Base-by-base conservation (phyloP, 192 early-diverging fungal species). In the Phlyctochytrium planicorne region DNA sequence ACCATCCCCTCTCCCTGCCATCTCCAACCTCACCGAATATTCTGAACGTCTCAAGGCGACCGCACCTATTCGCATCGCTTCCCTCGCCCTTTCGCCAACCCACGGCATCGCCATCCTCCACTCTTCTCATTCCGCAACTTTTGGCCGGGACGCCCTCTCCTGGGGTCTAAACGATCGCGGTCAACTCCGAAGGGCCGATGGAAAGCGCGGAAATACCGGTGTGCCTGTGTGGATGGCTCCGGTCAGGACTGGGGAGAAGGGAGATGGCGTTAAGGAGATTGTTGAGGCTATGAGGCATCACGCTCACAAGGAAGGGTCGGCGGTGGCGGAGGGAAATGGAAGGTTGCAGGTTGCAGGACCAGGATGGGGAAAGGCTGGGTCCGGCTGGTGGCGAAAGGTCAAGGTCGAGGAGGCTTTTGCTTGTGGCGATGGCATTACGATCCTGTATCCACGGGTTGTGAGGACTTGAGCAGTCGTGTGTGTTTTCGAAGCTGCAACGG, bases 81-180 rank as follows among this genome's bases (percentile, higher is more conserved):
- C 37, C 34, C 24, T 81, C 4, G 59, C 67, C 25, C 16, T 62
- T 6, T 34, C 53, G 3, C 62, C 66, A 12, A 34, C 70, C 0
- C 76, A 81, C 53, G 71, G 66, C 36, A 63, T 71, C 16, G 76
- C 74, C 1, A 67, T 78, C 1, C 56, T 81, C 35, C 53, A 59
- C 30, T 66, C 53, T 57, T 27, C 40, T 1, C 53, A 24, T 53
- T n/a, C 20, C 12, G 25, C 20, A 1, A 37, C 40, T 29, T 80
- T 66, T 63, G 79, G 79, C 10, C 32, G 55, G 31, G 80, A 81
- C 47, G 74, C 72, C n/a, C 35, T 63, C 52, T 30, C 72, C 30
- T 81, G 80, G 80, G 80, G 80, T 20, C n/a, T 25, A 17, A 81
- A 81, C 52, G 47, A 59, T 3, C 29, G 27, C 29, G 71, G 69